These are phyloP conservation scores for Aspergillus bridgeri DNA, from an alignment of 495 filamentous ascomycete species.

Conservation along the genomic window DNA sequence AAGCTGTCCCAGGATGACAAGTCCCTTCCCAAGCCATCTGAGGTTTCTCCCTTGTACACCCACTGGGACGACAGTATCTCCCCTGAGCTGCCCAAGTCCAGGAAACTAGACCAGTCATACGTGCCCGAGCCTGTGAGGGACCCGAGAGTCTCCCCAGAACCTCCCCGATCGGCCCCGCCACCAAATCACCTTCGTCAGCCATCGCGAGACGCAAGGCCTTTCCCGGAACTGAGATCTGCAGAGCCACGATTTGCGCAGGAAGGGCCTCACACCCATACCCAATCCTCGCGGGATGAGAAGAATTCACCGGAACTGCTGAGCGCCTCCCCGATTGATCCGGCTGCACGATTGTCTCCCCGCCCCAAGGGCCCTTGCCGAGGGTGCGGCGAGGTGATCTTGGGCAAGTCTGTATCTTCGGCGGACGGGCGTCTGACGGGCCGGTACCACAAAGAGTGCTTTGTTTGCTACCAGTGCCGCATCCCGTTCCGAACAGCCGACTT, in stretches of 20 bases:
- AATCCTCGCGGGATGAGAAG: neutral
- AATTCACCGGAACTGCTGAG: neutral
- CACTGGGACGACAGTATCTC: neutral
- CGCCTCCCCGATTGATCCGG: neutral
- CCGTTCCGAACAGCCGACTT: constrained; percentile 89
- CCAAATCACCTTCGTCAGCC: neutral
- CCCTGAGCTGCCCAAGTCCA: neutral
- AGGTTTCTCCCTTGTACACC: neutral
- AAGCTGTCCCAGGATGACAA: neutral
- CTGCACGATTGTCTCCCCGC: constrained; percentile 25
- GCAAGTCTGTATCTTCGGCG: constrained; percentile 90
- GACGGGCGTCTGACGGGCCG: constrained; percentile 90
- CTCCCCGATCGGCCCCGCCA: neutral
- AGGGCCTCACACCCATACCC: neutral
- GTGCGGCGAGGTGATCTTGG: constrained; percentile 72
- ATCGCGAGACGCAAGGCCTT: neutral
- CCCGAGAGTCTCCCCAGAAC: neutral
- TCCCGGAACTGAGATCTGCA: neutral
- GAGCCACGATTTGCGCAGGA: neutral
- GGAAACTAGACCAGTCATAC: neutral
- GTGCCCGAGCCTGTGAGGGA: neutral
- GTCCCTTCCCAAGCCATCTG: neutral
- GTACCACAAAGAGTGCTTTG: constrained; percentile 92
- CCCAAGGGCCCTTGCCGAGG: constrained; percentile 78
- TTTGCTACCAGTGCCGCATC: constrained; percentile 76